These are phyloP conservation scores for Ceraceosorus guamensis DNA, from an alignment of 1,284 basidiomycete species.

Conservation along the genomic window DNA sequence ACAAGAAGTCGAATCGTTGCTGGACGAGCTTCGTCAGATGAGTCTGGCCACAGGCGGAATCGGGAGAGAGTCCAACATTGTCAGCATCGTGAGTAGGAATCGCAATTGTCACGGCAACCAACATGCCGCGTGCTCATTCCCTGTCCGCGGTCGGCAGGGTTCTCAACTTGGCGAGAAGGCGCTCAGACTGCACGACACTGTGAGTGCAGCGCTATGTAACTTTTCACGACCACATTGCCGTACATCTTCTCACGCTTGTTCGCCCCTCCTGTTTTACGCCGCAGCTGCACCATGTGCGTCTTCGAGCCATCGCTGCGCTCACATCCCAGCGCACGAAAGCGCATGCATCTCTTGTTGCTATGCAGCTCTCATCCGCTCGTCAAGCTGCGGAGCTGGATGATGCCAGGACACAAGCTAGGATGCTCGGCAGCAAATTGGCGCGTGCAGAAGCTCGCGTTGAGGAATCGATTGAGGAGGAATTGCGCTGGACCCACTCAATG, in stretches of 20 bases:
- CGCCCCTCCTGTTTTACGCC: neutral
- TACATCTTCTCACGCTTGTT: neutral
- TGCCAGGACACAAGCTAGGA: slow-evolving; percentile 38
- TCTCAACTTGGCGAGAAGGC: slow-evolving; percentile 8
- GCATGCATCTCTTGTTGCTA: slow-evolving; percentile 31
- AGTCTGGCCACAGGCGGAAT: slow-evolving; percentile 14
- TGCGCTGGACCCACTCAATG: slow-evolving; percentile 9
- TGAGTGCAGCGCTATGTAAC: neutral
- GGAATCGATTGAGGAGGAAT: slow-evolving; percentile 10
- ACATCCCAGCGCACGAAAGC: slow-evolving; percentile 36
- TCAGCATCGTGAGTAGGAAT: slow-evolving; percentile 22
- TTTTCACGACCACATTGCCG: too few species aligned
- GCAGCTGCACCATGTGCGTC: slow-evolving; percentile 32
- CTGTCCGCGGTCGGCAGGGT: slow-evolving; percentile 4
- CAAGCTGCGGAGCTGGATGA: slow-evolving; percentile 44
- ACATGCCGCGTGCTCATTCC: neutral
- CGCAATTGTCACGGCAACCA: neutral
- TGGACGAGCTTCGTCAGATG: slow-evolving; percentile 26
- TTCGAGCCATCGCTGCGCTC: slow-evolving; percentile 41
- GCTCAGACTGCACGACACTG: slow-evolving; percentile 4
- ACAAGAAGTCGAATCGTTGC: slow-evolving; percentile 14
- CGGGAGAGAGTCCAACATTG: slow-evolving; percentile 18
- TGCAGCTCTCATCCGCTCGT: slow-evolving; percentile 30
- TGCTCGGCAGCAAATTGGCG: slow-evolving; percentile 38
- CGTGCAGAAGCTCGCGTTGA: slow-evolving; percentile 24